Evolutionary conservation across 2,329 filamentous ascomycete genomes (phyloP), one percentile per base, ranked within the genome.

Genomic region (Aspergillus sp.): DNA sequence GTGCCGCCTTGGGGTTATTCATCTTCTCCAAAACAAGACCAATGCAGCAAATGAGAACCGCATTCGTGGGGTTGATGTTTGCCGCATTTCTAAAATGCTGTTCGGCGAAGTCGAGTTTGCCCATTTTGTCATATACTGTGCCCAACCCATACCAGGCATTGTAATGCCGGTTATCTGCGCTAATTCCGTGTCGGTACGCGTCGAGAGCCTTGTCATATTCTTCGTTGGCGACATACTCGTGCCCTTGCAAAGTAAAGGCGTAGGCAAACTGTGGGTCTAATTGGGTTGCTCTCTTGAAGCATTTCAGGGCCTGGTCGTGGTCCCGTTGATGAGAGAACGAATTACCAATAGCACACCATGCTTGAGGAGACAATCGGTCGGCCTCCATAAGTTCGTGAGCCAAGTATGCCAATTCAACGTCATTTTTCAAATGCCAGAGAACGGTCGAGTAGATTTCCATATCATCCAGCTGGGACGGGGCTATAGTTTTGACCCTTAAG

Each of bases 371-470:
- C 51, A 93, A 77, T 71, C 90, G 93, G 47, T 90, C 87, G 11
- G 86, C 75, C 52, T 96, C 91, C 40, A 95, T 79, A 33, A 97
- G 76, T 58, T 94, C 88, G 59, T 97, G 91, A 0, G 91, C 89
- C 27, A 98, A 76, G 67, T 93, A 95, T 1, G 91, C 90, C 19
- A 98, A 76, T 48, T 96, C 88, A 0, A 90, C 87, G 60, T 96
- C 91, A 50, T 87, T 85, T 67, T 95, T 95, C 49, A 96, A 72
- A 65, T 96, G 90, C 93, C 94, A 98, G n/a, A 98, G 77, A n/a
- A 95, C 85, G 1, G 93, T 98, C 10, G 91, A 97, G 68, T 95
- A 98, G 31, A 97, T 84, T 62, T 98, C 93, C 90, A 97, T 96
- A 60, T 96, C 90, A 61, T 95, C 86, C 36, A 94, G 76, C 4